Conservation (phyloP, 148 eudicot genomes). For the Silene uniflora region DNA sequence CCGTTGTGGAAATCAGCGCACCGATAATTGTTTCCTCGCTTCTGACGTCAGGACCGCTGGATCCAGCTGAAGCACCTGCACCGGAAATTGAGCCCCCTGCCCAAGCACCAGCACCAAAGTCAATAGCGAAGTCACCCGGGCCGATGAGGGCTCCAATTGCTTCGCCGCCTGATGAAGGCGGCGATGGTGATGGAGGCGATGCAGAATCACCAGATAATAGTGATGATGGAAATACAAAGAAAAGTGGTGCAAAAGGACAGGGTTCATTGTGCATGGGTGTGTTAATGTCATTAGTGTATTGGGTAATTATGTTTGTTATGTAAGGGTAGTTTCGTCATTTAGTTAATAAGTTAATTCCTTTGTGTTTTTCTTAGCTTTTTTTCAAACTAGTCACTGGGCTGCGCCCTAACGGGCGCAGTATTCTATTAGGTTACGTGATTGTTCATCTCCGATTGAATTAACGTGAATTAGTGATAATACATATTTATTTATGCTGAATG, state of each 20-base stretch:
- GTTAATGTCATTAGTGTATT: constrained; percentile 25
- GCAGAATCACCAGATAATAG: constrained; percentile 23
- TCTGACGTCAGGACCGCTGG: constrained; percentile 25
- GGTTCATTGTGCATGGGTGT: constrained; percentile 24
- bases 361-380: no score
- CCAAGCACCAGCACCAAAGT: constrained; percentile 17
- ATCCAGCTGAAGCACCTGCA: constrained; percentile 31
- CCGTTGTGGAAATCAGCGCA: constrained; percentile 42
- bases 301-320: constrained; percentile 30
- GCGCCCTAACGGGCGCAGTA: no score
- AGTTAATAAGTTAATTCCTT: no score
- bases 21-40: constrained; percentile 40
- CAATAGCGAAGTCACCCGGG: background rate
- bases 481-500: no score
- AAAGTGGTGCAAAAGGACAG: constrained; percentile 16
- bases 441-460: no score
- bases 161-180: background rate
- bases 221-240: constrained; percentile 30
- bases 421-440: no score
- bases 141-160: background rate
- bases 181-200: background rate
- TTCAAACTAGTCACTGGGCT: no score
- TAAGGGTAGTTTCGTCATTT: constrained; percentile 38
- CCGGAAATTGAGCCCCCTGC: constrained; percentile 39
- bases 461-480: no score